Evolutionary conservation across 768 basidiomycete genomes (phyloP).

Genomic region (Brasilioporus rufonigricans): DNA sequence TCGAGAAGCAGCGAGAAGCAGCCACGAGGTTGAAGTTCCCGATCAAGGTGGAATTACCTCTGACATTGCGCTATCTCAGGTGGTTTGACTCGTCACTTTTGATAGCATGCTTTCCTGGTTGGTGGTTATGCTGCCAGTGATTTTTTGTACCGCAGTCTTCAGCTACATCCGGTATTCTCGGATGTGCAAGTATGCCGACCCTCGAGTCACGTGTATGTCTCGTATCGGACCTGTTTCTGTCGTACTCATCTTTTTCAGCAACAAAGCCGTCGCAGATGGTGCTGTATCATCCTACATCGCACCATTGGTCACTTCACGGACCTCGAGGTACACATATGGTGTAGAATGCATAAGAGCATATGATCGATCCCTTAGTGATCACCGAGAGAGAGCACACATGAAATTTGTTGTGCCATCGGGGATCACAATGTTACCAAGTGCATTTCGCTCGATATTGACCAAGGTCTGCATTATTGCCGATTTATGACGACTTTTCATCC

Average conservation of each 20-base stretch:
- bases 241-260: neutral
- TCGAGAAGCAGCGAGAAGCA: conserved; percentile 27
- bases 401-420: conserved; percentile 28
- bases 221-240: too few relatives aligned
- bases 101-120: conserved; percentile 44
- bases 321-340: conserved; percentile 42
- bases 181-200: conserved; percentile 45
- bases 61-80: too few relatives aligned
- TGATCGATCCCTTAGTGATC: conserved; percentile 32
- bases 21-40: conserved; percentile 22
- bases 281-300: conserved; percentile 35
- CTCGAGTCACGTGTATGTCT: conserved; percentile 46
- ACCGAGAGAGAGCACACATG: conserved; percentile 30
- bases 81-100: too few relatives aligned
- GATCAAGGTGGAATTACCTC: conserved; percentile 18
- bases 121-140: conserved; percentile 51
- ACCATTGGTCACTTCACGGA: conserved; percentile 42
- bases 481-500: neutral
- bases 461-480: conserved; percentile 18
- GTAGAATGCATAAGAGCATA: conserved; percentile 28
- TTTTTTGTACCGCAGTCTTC: conserved; percentile 43
- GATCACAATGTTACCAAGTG: conserved; percentile 25
- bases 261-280: conserved; percentile 2
- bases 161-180: conserved; percentile 32
- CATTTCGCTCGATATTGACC: conserved; percentile 37